phyloP scores from a whole-genome alignment of 441 rosid species.

The Dalechampia spathulata region DNA sequence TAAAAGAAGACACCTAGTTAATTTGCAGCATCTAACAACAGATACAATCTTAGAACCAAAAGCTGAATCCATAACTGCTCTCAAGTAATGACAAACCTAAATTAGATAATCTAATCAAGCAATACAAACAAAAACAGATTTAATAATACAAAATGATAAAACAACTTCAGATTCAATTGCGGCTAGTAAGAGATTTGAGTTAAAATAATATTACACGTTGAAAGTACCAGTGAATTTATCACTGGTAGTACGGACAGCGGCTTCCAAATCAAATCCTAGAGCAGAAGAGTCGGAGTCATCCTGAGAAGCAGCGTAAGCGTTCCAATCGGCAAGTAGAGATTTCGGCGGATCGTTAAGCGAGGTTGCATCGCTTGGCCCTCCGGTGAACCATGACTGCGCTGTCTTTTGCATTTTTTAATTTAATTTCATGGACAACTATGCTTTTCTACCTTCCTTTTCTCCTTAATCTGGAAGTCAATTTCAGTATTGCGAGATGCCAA shows the following conservation, averaged over 20 bases:
- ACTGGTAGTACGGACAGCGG: slow-evolving; percentile 40
- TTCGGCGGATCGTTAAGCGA: slow-evolving; percentile 16
- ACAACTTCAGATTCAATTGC: no score
- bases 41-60: no score
- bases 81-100: no score
- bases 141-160: background rate
- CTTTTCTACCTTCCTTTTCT: no score
- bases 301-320: slow-evolving; percentile 42
- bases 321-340: slow-evolving; percentile 50
- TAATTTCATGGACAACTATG: no score
- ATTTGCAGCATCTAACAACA: no score
- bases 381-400: slow-evolving; percentile 54
- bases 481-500: no score
- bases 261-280: slow-evolving; percentile 40
- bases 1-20: no score
- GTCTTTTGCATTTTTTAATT: slow-evolving; percentile 44
- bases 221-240: slow-evolving; percentile 38
- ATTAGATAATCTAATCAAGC: no score
- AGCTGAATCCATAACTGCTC: no score
- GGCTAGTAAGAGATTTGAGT: background rate
- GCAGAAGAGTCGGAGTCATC: slow-evolving; percentile 27
- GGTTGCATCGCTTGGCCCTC: slow-evolving; percentile 31
- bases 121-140: background rate
- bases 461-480: no score
- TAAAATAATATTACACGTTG: slow-evolving; percentile 24